Evolutionary conservation across 2,329 filamentous ascomycete genomes (phyloP).

Genomic region (Colletotrichum aenigma): DNA sequence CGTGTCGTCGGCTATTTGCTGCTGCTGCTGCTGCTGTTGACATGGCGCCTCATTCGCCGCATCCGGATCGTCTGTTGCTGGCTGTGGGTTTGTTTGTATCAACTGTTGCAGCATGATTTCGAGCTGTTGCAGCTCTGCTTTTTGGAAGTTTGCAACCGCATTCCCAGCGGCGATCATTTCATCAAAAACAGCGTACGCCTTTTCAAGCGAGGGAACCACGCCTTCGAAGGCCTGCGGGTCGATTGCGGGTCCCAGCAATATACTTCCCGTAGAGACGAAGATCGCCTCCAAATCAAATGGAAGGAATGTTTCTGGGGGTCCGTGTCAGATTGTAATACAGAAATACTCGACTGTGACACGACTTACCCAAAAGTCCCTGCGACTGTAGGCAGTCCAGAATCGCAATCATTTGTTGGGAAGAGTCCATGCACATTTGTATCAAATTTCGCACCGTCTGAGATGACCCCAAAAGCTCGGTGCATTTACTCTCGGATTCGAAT

Average conservation of each 20-base stretch:
- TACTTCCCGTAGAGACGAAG: slow-evolving; percentile 46
- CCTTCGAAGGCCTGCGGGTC: slow-evolving; percentile 38
- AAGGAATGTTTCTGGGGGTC: slow-evolving; percentile 46
- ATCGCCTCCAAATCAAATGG: slow-evolving; percentile 51
- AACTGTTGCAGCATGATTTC: slow-evolving; percentile 40
- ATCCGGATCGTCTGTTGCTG: slow-evolving; percentile 1
- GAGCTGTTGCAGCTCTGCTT: slow-evolving; percentile 49
- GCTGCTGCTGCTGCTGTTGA: not conserved
- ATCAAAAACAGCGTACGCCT: slow-evolving; percentile 46
- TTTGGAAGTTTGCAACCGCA: slow-evolving; percentile 46
- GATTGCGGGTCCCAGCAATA: slow-evolving; percentile 41
- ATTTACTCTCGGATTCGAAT: slow-evolving; percentile 28
- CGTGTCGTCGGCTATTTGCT: not conserved
- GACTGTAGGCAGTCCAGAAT: slow-evolving; percentile 47
- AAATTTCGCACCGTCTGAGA: slow-evolving; percentile 35
- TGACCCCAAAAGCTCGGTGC: slow-evolving; percentile 39
- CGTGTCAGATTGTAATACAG: fast-evolving
- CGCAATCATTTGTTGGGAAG: slow-evolving; percentile 34
- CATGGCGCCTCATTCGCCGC: not conserved
- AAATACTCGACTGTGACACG: fast-evolving
- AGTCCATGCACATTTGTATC: slow-evolving; percentile 37
- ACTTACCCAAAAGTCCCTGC: slow-evolving; percentile 50
- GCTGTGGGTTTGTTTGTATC: not conserved
- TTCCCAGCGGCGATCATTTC: slow-evolving; percentile 52
- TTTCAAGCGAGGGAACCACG: slow-evolving; percentile 40